A percentile compares a stretch with the other conserved stretches of the same genome.
phyloP scores from a whole-genome alignment of 1,284 basidiomycete species.

The Tilletia horrida region DNA sequence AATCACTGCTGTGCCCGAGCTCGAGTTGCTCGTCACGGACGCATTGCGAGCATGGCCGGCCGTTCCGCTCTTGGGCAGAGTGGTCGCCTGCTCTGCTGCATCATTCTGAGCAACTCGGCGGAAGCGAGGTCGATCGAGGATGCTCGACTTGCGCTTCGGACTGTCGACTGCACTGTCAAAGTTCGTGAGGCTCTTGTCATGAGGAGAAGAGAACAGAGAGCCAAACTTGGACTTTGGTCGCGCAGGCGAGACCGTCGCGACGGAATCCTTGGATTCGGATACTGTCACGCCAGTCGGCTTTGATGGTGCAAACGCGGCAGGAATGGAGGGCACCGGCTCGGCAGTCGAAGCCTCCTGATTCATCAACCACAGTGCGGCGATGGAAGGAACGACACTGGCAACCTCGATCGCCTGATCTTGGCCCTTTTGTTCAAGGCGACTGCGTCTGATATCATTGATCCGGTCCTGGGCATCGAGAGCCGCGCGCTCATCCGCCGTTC shows the following conservation, averaged over 20 bases:
- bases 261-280: background rate
- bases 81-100: background rate
- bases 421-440: background rate
- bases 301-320: background rate
- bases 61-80: too few relatives aligned
- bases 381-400: constrained; percentile 38
- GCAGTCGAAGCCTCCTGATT: constrained; percentile 24
- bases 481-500: constrained; percentile 15
- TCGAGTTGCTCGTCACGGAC: background rate
- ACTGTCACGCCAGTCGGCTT: background rate
- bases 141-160: constrained; percentile 22
- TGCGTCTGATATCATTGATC: background rate
- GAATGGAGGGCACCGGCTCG: background rate
- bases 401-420: background rate
- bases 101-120: background rate
- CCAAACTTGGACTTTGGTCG: background rate
- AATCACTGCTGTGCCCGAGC: background rate
- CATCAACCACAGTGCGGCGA: constrained; percentile 46
- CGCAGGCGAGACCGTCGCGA: background rate
- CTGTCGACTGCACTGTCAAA: background rate
- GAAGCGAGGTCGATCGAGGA: constrained; percentile 37
- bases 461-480: constrained; percentile 12
- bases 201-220: constrained; percentile 16
- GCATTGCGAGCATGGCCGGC: background rate
- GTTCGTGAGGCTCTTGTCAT: constrained; percentile 4